phyloP scores from a whole-genome alignment of 2,329 filamentous ascomycete genomes.

The Talaromyces pinophilus region DNA sequence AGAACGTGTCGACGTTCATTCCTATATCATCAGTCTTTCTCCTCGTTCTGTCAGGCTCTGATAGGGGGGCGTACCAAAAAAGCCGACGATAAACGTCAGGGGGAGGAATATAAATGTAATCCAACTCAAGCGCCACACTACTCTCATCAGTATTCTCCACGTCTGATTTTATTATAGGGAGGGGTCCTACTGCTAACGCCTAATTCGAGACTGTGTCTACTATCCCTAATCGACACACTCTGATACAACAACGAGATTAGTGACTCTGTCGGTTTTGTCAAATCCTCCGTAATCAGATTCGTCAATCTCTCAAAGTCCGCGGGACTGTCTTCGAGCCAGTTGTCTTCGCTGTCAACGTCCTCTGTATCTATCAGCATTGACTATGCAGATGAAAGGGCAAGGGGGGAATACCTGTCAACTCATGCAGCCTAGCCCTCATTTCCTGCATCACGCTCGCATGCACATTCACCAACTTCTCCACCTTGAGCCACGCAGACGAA shows the following conservation, averaged over 20 bases:
- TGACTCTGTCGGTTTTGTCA: slow-evolving; percentile 53
- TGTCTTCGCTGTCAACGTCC: slow-evolving; percentile 31
- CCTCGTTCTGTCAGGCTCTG: no score
- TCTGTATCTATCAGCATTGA: slow-evolving; percentile 22
- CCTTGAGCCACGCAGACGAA: slow-evolving; percentile 53
- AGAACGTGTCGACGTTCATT: slow-evolving; percentile 52
- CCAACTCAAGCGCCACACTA: slow-evolving; percentile 40
- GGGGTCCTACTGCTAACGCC: slow-evolving; percentile 50
- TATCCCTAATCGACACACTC: slow-evolving; percentile 55
- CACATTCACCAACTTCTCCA: slow-evolving; percentile 54
- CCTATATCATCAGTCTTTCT: not conserved
- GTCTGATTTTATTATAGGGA: not conserved
- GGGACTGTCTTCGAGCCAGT: slow-evolving; percentile 46
- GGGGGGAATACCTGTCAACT: slow-evolving; percentile 37
- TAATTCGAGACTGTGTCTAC: slow-evolving; percentile 52
- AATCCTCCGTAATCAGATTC: slow-evolving; percentile 52
- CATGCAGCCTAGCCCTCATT: slow-evolving; percentile 46
- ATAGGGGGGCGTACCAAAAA: slow-evolving; percentile 35
- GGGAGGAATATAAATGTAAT: slow-evolving; percentile 47
- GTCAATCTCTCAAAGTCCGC: slow-evolving; percentile 50
- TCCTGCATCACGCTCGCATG: slow-evolving; percentile 53
- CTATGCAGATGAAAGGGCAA: no score
- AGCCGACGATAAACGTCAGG: slow-evolving; percentile 52
- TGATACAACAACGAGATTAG: slow-evolving; percentile 57
- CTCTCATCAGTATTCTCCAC: not conserved